These are phyloP conservation scores for Oemleria cerasiformis DNA, from an alignment of 306 rosid species.

Conservation along the genomic window DNA sequence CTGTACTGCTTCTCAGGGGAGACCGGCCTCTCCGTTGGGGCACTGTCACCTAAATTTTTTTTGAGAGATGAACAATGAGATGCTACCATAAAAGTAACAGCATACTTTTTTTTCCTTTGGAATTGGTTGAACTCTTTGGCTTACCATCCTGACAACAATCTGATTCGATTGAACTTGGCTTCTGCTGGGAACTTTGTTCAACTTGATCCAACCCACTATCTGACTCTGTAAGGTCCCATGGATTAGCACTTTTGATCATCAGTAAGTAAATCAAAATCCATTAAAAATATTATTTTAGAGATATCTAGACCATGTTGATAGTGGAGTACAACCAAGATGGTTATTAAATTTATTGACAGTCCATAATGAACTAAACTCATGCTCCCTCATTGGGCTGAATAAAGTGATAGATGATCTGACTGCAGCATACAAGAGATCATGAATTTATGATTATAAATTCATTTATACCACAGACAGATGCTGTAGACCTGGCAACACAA, in stretches of 20 bases:
- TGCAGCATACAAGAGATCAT: background rate
- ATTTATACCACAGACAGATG: background rate
- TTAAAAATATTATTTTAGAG: background rate
- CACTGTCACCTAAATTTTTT: constrained; percentile 54
- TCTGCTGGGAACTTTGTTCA: constrained; percentile 58
- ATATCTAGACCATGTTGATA: background rate
- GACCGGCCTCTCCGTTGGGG: constrained; percentile 60
- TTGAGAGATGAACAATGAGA: constrained; percentile 23
- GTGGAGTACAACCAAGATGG: background rate
- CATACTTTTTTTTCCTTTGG: constrained; percentile 10
- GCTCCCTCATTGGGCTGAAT: background rate
- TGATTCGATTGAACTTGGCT: constrained; percentile 58
- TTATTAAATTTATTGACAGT: background rate
- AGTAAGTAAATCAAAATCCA: background rate
- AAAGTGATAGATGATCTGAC: background rate
- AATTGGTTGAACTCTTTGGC: constrained; percentile 18
- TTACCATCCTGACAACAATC: constrained; percentile 71
- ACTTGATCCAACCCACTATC: constrained; percentile 67
- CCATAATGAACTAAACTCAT: background rate
- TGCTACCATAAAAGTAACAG: constrained; percentile 22
- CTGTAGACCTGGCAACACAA: background rate
- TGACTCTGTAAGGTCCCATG: constrained; percentile 40
- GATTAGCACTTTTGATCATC: background rate
- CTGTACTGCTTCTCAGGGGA: constrained; percentile 68
- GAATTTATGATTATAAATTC: background rate